Evolutionary conservation across 495 filamentous ascomycete genomes (phyloP).

Genomic region (Platismatia glauca): DNA sequence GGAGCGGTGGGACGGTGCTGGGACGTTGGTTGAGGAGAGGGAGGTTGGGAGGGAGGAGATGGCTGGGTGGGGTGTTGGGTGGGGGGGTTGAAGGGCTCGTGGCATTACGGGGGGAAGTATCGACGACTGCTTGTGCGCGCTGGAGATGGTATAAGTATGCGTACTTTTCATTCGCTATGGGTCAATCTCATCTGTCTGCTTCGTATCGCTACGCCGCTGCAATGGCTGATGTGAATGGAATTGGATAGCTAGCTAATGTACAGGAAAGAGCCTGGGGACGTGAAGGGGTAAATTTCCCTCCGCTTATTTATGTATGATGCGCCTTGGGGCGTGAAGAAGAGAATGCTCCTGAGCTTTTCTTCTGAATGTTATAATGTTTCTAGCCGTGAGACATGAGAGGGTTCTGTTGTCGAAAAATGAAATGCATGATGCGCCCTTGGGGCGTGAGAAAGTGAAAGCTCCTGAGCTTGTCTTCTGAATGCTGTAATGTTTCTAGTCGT

Average conservation of each 20-base stretch:
- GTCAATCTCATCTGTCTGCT: neutral
- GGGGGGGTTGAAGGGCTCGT: constrained; percentile 34
- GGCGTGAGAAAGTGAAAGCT: neutral
- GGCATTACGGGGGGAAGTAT: neutral
- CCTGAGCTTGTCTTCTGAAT: too few relatives aligned
- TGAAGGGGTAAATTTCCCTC: neutral
- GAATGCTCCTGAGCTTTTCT: too few relatives aligned
- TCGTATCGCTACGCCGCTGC: neutral
- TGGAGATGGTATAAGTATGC: neutral
- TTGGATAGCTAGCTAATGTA: neutral
- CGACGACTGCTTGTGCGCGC: neutral
- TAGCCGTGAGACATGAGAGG: too few relatives aligned
- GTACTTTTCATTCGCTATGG: neutral
- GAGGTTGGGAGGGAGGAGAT: constrained; percentile 54
- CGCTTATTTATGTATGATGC: too few relatives aligned
- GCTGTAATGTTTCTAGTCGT: too few relatives aligned
- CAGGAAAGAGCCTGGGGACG: neutral
- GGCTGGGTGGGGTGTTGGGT: constrained; percentile 68
- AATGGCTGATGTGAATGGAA: neutral
- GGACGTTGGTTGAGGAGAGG: constrained; percentile 44
- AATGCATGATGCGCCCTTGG: neutral
- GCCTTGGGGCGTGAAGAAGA: too few relatives aligned
- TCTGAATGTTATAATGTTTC: too few relatives aligned
- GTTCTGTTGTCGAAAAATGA: neutral
- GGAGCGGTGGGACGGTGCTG: constrained; percentile 55